phyloP scores from a whole-genome alignment of 306 rosid species.

The Rosa multiflora region DNA sequence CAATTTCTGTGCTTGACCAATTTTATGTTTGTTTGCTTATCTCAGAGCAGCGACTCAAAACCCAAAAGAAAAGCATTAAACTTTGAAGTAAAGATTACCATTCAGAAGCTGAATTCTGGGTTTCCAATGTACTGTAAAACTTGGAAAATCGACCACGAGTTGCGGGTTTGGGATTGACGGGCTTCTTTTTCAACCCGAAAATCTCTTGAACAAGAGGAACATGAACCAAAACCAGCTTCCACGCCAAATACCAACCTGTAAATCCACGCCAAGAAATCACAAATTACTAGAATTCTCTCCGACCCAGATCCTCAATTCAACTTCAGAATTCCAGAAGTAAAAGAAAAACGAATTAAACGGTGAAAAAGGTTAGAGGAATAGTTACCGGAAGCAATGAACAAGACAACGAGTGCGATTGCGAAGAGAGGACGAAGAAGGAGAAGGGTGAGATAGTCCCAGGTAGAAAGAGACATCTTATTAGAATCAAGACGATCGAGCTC shows the following conservation, averaged over 20 bases:
- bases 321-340: background rate
- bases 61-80: background rate
- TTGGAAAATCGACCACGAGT: constrained; percentile 60
- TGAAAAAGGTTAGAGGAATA: background rate
- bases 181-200: constrained; percentile 69
- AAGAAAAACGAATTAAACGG: background rate
- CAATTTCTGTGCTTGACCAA: background rate
- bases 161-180: constrained; percentile 51
- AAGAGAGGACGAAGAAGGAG: constrained; percentile 59
- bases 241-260: constrained; percentile 82
- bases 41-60: background rate
- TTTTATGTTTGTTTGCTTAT: background rate
- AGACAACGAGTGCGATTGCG: constrained; percentile 54
- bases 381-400: constrained; percentile 58
- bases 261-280: constrained; percentile 7
- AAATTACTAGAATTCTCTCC: background rate
- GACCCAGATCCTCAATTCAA: constrained; percentile 18
- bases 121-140: constrained; percentile 44
- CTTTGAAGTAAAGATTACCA: constrained; percentile 27
- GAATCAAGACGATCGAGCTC: constrained; percentile 25
- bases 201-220: constrained; percentile 91
- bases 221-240: constrained; percentile 87
- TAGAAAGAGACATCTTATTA: constrained; percentile 22
- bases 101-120: constrained; percentile 47
- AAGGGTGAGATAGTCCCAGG: constrained; percentile 45